A percentile compares a stretch with the other conserved stretches of the same genome.
These are phyloP conservation scores for Mycena galopus DNA, from an alignment of 768 basidiomycete genomes.

Conservation along the genomic window DNA sequence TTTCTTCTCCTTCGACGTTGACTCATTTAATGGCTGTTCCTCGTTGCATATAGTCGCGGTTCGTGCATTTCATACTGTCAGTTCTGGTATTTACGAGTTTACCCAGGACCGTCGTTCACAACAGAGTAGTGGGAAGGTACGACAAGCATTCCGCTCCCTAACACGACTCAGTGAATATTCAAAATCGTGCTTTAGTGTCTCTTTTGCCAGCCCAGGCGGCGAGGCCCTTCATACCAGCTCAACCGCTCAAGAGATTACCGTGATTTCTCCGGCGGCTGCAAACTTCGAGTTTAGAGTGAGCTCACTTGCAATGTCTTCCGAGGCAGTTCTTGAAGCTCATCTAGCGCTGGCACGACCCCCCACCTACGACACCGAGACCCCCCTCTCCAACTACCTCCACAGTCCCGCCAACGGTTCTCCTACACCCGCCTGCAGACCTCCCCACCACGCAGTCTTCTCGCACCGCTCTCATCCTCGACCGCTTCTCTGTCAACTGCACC, in stretches of 20 bases:
- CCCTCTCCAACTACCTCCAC: background rate
- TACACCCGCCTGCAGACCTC: conserved; percentile 45
- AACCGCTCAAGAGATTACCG: conserved; percentile 85
- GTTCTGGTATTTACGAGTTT: conserved; percentile 14
- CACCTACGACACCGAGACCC: conserved; percentile 47
- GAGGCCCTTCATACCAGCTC: conserved; percentile 86
- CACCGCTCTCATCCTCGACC: conserved; percentile 85
- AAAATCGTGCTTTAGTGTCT: conserved; percentile 81
- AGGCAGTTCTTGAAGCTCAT: conserved; percentile 23
- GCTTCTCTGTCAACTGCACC: conserved; percentile 76
- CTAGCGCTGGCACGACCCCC: conserved; percentile 79
- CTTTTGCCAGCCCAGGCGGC: conserved; percentile 79
- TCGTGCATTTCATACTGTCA: conserved; percentile 14
- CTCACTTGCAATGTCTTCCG: conserved; percentile 21
- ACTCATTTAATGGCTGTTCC: conserved; percentile 9
- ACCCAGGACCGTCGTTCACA: conserved; percentile 20
- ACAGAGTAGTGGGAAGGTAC: conserved; percentile 29
- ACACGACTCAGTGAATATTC: conserved; percentile 77
- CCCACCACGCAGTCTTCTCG: conserved; percentile 79
- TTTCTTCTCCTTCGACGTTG: conserved; percentile 13
- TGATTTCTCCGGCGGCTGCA: conserved; percentile 71
- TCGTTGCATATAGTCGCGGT: conserved; percentile 43
- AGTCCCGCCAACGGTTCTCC: conserved; percentile 44
- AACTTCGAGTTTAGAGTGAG: conserved; percentile 69
- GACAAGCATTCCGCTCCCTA: conserved; percentile 44